phyloP scores from a whole-genome alignment of 208 protist species.

The Leishmania arabica region DNA sequence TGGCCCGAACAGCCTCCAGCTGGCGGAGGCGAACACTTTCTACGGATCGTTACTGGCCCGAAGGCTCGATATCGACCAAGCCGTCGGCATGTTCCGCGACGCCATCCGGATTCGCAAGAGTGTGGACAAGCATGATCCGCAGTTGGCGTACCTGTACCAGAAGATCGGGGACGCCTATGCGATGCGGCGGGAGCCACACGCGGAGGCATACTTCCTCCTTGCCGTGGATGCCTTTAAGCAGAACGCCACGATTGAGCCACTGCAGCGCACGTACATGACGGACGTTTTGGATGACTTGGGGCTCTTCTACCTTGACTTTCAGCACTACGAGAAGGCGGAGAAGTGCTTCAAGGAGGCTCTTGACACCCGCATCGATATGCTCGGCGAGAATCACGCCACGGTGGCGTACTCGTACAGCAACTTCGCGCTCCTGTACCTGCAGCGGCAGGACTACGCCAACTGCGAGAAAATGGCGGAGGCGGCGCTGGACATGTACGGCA shows the following conservation, averaged over 20 bases:
- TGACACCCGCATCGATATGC: slow-evolving; percentile 85
- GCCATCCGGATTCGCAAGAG: slow-evolving; percentile 76
- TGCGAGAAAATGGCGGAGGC: slow-evolving; percentile 80
- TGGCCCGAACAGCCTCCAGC: slow-evolving; percentile 62
- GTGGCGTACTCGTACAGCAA: slow-evolving; percentile 93
- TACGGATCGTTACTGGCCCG: slow-evolving; percentile 72
- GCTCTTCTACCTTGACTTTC: slow-evolving; percentile 88
- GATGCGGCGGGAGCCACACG: slow-evolving; percentile 75
- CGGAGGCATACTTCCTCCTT: slow-evolving; percentile 88
- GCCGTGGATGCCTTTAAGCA: slow-evolving; percentile 79
- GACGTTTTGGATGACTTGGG: slow-evolving; percentile 90
- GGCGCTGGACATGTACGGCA: slow-evolving; percentile 86
- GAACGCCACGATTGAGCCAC: slow-evolving; percentile 72
- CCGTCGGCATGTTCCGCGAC: slow-evolving; percentile 66
- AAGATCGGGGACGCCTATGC: slow-evolving; percentile 88
- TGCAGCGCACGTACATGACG: slow-evolving; percentile 89
- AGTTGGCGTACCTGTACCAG: slow-evolving; percentile 88
- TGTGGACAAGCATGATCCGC: slow-evolving; percentile 65
- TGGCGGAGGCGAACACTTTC: slow-evolving; percentile 83
- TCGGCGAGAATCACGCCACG: slow-evolving; percentile 86
- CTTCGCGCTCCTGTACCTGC: slow-evolving; percentile 81
- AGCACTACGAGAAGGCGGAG: slow-evolving; percentile 91
- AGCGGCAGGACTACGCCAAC: slow-evolving; percentile 64
- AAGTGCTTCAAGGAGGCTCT: slow-evolving; percentile 86
- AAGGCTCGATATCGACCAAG: slow-evolving; percentile 64